These are phyloP conservation scores for Lathyrus aphaca DNA, from an alignment of 306 rosid species.

Conservation along the genomic window DNA sequence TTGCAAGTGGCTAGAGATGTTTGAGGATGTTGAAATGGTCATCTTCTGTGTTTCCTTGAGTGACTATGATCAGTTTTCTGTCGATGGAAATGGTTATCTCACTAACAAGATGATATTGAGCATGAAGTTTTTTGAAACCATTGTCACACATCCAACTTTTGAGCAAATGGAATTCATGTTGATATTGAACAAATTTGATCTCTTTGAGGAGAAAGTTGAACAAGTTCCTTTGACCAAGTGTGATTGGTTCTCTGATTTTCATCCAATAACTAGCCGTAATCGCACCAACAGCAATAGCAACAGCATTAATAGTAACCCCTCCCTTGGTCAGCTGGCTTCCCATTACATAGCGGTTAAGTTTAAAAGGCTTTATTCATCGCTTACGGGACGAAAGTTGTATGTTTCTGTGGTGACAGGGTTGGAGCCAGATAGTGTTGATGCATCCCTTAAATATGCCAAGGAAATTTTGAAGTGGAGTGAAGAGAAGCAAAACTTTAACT, in stretches of 20 bases:
- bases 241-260: constrained; percentile 90
- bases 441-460: constrained; percentile 81
- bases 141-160: constrained; percentile 88
- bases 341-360: constrained; percentile 86
- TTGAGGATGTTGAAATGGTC: constrained; percentile 93
- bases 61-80: constrained; percentile 80
- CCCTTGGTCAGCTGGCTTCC: constrained; percentile 80
- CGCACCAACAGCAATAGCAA: constrained; percentile 68
- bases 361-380: constrained; percentile 80
- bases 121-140: constrained; percentile 76
- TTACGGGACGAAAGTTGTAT: constrained; percentile 75
- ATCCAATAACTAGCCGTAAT: constrained; percentile 68
- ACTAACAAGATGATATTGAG: constrained; percentile 80
- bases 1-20: constrained; percentile 99
- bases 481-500: constrained; percentile 80
- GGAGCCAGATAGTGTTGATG: constrained; percentile 82
- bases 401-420: constrained; percentile 81
- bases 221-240: constrained; percentile 75
- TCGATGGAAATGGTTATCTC: constrained; percentile 64
- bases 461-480: constrained; percentile 95
- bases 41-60: constrained; percentile 86
- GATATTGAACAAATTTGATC: constrained; percentile 84
- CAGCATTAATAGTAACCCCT: constrained; percentile 75
- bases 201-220: constrained; percentile 82
- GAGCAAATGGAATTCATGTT: constrained; percentile 88